phyloP scores from a whole-genome alignment of 352 stramenopile species.

The Blastocystis sp. region DNA sequence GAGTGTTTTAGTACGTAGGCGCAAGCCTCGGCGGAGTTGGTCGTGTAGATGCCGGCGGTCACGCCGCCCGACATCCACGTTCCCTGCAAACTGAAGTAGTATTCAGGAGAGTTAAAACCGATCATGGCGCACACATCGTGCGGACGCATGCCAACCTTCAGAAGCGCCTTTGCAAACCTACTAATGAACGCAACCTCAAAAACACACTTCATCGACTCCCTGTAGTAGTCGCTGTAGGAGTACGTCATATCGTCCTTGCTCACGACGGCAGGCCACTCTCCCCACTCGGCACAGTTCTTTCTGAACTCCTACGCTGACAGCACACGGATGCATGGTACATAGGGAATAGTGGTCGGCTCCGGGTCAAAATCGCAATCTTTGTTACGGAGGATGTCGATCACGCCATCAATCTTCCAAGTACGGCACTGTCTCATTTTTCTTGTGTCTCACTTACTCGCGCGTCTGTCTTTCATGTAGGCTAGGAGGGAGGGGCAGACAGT shows the following conservation, averaged over 20 bases:
- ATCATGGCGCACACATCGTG: constrained; percentile 82
- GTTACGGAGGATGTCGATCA: constrained; percentile 55
- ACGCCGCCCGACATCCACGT: constrained; percentile 80
- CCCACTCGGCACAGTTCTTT: constrained; percentile 56
- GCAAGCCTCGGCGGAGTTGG: constrained; percentile 78
- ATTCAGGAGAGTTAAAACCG: constrained; percentile 82
- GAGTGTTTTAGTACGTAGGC: constrained; percentile 81
- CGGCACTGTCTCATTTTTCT: constrained; percentile 58
- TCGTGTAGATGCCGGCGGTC: constrained; percentile 82
- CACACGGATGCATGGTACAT: background rate
- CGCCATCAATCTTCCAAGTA: constrained; percentile 55
- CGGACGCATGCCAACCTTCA: constrained; percentile 77
- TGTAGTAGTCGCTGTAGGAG: constrained; percentile 78
- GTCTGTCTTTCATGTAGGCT: background rate
- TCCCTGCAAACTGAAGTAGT: constrained; percentile 81
- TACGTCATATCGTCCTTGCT: constrained; percentile 67
- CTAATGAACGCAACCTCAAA: background rate
- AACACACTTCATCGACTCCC: constrained; percentile 76
- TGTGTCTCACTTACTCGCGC: background rate
- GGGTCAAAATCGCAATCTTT: constrained; percentile 47
- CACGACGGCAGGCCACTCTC: constrained; percentile 58
- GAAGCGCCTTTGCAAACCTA: constrained; percentile 76
- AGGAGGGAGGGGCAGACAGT: background rate
- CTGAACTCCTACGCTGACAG: constrained; percentile 16
- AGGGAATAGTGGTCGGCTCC: constrained; percentile 59